Evolutionary conservation across 371 early-diverging fungal genomes (phyloP), one percentile per base, ranked within the genome.

Genomic region (Mucor mucedo): DNA sequence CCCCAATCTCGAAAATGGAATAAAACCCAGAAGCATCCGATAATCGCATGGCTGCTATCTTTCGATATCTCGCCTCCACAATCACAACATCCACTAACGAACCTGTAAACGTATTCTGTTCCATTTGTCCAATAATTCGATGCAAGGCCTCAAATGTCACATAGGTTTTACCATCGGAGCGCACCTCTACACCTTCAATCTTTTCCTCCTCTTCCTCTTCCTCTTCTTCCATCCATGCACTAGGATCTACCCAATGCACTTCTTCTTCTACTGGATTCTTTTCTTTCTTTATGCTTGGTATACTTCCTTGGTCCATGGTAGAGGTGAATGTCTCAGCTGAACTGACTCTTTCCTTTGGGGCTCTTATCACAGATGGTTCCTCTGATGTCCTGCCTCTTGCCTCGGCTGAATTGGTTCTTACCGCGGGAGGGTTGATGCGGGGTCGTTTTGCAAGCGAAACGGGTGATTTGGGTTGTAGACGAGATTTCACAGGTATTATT

Each of bases 71-170:
- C 5, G 27, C 59, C 35, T 38, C 13, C 0, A 62, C 52, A 14
- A 59, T 49, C 1, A 70, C 52, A 14, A 16, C 52, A 49, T 70
- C 70, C 4, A 66, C 45, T 14, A 62, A 16, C 32, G 58, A 14
- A 1, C 33, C 62, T 2, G 50, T 44, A 13, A 39, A 58, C 4
- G 50, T 29, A n/a, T 58, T 44, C 9, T 40, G 41, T 27, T 59
- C 55, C 45, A 58, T 54, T 1, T 39, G 40, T 38, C 32, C 59
- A 10, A 70, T 16, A 21, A 35, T 66, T 11, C 54, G 13, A 13
- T 50, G 30, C 0, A 70, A 9, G 2, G 27, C 47, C 10, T 57
- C 58, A 49, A 70, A 70, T 4, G 70, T 32, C 7, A 49, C 49
- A 39, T 55, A 59, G 8, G 54, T 42, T 5, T 49, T 65, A 13